phyloP scores from a whole-genome alignment of 129 eudicot species.

The Centella asiatica region DNA sequence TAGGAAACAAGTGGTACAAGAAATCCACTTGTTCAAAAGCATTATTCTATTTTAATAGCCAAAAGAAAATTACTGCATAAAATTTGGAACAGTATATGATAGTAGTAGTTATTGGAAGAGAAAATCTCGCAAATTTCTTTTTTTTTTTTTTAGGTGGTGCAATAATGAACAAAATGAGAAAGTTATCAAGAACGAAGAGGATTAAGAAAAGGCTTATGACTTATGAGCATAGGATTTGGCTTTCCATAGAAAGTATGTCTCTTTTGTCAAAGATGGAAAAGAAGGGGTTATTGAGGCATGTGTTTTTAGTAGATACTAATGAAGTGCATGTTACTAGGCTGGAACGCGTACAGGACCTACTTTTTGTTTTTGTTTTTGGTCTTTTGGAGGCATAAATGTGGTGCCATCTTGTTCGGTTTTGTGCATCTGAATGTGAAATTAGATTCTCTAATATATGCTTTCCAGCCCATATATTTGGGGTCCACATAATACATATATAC shows the following conservation, averaged over 20 bases:
- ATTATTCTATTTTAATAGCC: neutral
- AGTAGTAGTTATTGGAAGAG: too few species aligned
- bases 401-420: conserved; percentile 2
- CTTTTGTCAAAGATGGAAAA: conserved; percentile 2
- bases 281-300: conserved; percentile 1
- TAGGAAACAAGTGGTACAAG: neutral
- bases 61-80: neutral
- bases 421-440: neutral
- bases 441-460: conserved; percentile 7
- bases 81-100: too few species aligned
- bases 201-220: too few species aligned
- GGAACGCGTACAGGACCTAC: neutral
- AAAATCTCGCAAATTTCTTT: too few species aligned
- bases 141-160: too few species aligned
- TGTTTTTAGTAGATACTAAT: neutral
- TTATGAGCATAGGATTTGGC: neutral
- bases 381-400: neutral
- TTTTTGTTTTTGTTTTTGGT: neutral
- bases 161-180: neutral
- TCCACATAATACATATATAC: neutral
- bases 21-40: neutral
- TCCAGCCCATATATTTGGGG: conserved; percentile 11
- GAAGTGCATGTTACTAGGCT: conserved; percentile 3
- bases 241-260: neutral
- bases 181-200: neutral